phyloP scores from a whole-genome alignment of 2,329 filamentous ascomycete genomes.

The Seiridium cupressi region DNA sequence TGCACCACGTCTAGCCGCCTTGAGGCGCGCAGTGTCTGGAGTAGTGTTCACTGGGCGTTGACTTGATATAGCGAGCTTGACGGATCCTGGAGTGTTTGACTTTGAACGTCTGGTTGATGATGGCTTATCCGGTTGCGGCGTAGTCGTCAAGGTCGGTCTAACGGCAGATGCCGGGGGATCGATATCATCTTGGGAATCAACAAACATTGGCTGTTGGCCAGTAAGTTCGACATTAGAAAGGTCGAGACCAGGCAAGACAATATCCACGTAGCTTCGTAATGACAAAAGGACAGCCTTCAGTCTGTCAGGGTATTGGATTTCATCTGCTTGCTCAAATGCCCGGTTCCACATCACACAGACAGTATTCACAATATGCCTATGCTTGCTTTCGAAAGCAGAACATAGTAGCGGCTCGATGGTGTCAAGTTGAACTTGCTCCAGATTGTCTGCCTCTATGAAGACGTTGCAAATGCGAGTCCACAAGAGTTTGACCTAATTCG shows the following conservation, averaged over 20 bases:
- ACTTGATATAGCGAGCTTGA: constrained; percentile 28
- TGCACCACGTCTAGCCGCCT: constrained; percentile 31
- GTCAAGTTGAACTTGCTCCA: constrained; percentile 44
- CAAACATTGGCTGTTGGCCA: constrained; percentile 38
- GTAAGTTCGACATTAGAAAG: constrained; percentile 34
- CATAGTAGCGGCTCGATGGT: constrained; percentile 54
- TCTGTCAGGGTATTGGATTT: constrained; percentile 61
- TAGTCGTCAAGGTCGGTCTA: constrained; percentile 11
- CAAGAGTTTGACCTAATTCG: constrained; percentile 40
- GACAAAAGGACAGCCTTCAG: constrained; percentile 63
- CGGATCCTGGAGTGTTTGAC: constrained; percentile 29
- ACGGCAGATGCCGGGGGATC: constrained; percentile 25
- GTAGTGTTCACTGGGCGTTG: constrained; percentile 22
- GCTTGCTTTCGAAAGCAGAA: constrained; percentile 58
- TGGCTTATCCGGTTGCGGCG: constrained; percentile 17
- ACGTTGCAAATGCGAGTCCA: constrained; percentile 49
- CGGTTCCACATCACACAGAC: constrained; percentile 64
- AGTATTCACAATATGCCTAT: constrained; percentile 49
- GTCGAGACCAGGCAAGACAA: constrained; percentile 43
- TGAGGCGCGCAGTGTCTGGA: constrained; percentile 22
- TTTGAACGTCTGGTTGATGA: constrained; percentile 22
- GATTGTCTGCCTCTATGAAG: constrained; percentile 31
- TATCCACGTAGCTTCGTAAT: constrained; percentile 52
- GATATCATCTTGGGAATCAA: constrained; percentile 47
- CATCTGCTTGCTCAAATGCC: constrained; percentile 60